Evolutionary conservation across 2,329 filamentous ascomycete species (phyloP).

Genomic region (Sporothrix phasma): DNA sequence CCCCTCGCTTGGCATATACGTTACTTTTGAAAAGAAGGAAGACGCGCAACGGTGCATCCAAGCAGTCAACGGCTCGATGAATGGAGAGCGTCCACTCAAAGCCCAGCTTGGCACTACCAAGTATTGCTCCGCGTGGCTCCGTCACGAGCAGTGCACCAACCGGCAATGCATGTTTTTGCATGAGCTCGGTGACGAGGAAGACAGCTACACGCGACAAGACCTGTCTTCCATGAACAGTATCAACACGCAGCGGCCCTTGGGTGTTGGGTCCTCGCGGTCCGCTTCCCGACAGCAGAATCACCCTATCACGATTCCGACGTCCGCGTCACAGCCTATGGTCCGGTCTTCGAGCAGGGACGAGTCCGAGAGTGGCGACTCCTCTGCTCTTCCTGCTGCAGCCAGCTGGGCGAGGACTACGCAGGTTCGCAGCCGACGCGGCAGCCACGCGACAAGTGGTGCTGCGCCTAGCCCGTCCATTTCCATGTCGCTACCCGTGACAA

Average conservation of each 20-base stretch:
- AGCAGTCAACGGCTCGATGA: conserved; percentile 84
- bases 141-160: conserved; percentile 90
- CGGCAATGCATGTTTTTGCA: conserved; percentile 97
- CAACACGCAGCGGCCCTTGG: conserved; percentile 62
- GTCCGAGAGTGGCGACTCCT: conserved; percentile 64
- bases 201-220: conserved; percentile 91
- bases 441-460: conserved; percentile 70
- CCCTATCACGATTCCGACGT: conserved; percentile 25
- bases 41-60: conserved; percentile 85
- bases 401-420: conserved; percentile 75
- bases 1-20: conserved; percentile 90
- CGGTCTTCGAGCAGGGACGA: conserved; percentile 71
- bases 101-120: conserved; percentile 84
- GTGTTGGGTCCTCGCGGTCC: conserved; percentile 41
- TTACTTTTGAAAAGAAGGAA: conserved; percentile 89
- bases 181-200: conserved; percentile 94
- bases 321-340: conserved; percentile 50
- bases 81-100: conserved; percentile 76
- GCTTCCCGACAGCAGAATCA: conserved; percentile 43
- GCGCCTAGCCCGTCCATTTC: conserved; percentile 74
- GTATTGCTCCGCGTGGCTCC: conserved; percentile 93
- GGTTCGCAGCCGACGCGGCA: conserved; percentile 59
- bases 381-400: conserved; percentile 85
- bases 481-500: conserved; percentile 43
- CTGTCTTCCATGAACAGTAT: conserved; percentile 90